phyloP scores from a whole-genome alignment of 1,284 basidiomycete species.

The Cerioporus squamosus region DNA sequence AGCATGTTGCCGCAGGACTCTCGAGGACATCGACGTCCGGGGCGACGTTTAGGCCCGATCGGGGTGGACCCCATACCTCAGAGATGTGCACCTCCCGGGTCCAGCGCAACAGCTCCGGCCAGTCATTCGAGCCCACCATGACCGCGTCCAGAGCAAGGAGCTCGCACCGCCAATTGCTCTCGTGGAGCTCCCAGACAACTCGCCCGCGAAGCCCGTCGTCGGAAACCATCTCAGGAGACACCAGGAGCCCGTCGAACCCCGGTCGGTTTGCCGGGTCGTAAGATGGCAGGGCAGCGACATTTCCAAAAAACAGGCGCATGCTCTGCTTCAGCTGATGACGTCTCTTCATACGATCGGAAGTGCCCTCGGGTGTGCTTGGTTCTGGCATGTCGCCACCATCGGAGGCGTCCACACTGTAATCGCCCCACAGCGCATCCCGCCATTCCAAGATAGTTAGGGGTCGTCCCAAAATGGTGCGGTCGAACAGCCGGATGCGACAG shows the following conservation, averaged over 20 bases:
- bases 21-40: background rate
- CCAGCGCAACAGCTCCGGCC: slow-evolving; percentile 1
- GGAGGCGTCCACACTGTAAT: slow-evolving; percentile 1
- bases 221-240: background rate
- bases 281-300: background rate
- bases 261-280: background rate
- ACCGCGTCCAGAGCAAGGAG: slow-evolving; percentile 2
- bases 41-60: background rate
- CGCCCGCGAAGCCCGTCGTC: background rate
- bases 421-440: slow-evolving; percentile 7
- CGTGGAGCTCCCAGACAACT: slow-evolving; percentile 6
- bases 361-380: background rate
- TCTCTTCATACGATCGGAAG: background rate
- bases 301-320: background rate
- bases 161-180: slow-evolving; percentile 3
- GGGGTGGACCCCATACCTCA: background rate
- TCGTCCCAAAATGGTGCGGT: background rate
- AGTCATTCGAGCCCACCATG: background rate
- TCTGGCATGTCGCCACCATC: background rate
- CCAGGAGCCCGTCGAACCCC: background rate
- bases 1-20: background rate
- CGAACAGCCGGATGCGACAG: slow-evolving; percentile 5
- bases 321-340: background rate
- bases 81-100: background rate
- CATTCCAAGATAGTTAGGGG: slow-evolving; percentile 7